These are phyloP conservation scores for Biscogniauxia marginata DNA, from an alignment of 2,329 filamentous ascomycete species.

Conservation along the genomic window DNA sequence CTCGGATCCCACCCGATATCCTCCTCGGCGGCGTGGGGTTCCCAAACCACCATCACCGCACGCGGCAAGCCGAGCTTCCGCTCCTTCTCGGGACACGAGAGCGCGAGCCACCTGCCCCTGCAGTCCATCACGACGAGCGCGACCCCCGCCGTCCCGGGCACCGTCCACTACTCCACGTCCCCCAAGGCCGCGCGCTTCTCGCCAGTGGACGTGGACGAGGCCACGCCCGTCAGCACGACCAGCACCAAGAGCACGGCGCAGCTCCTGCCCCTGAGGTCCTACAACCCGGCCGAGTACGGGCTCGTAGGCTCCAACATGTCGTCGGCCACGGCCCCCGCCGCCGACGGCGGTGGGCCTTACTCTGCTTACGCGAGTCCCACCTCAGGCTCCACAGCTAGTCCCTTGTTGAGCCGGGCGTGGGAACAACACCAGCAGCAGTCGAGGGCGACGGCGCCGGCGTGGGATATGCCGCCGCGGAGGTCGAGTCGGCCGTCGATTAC, in stretches of 20 bases:
- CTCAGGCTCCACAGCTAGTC: conserved; percentile 30
- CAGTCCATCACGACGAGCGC: conserved; percentile 26
- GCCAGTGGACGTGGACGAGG: conserved; percentile 22
- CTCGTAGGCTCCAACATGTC: too few species aligned
- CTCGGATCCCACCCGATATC: conserved; percentile 22
- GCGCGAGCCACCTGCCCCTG: conserved; percentile 14
- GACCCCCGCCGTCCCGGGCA: conserved; percentile 25
- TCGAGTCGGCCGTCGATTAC: conserved; percentile 11
- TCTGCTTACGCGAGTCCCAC: conserved; percentile 26
- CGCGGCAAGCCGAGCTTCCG: background rate
- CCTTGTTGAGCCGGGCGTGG: conserved; percentile 29
- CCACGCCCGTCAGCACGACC: conserved; percentile 28
- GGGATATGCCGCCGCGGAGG: conserved; percentile 24
- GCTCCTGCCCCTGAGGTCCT: conserved; percentile 31
- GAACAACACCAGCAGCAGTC: conserved; percentile 19
- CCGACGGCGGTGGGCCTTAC: conserved; percentile 9
- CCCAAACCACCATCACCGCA: background rate
- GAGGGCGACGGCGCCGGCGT: conserved; percentile 17
- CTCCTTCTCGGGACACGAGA: conserved; percentile 11
- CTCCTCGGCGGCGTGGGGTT: background rate
- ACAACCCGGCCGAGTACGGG: conserved; percentile 33
- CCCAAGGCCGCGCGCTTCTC: conserved; percentile 31
- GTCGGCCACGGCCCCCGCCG: conserved; percentile 19
- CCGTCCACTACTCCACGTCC: conserved; percentile 31
- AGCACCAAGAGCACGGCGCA: conserved; percentile 31